Conservation (phyloP, 495 filamentous ascomycete genomes). For the Penicillium roqueforti region DNA sequence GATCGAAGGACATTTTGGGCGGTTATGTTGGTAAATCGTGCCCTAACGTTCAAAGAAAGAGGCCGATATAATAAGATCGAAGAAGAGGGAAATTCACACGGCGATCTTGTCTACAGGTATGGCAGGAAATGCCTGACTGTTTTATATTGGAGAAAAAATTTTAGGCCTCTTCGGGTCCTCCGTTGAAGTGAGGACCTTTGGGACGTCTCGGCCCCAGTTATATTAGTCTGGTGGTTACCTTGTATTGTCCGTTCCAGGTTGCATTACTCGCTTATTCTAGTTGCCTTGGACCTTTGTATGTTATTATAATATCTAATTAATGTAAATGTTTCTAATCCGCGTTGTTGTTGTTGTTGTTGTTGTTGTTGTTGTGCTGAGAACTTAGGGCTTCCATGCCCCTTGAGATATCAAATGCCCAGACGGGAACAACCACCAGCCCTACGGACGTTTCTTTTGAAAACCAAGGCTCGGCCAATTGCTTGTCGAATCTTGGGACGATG, state of each 20-base stretch:
- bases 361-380: not conserved
- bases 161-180: slow-evolving; percentile 13
- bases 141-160: slow-evolving; percentile 18
- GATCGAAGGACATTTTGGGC: slow-evolving; percentile 32
- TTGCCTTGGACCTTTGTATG: too few species aligned
- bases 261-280: not conserved
- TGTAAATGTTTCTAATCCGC: not conserved
- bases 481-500: slow-evolving; percentile 5
- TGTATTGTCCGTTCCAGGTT: not conserved
- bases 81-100: not conserved
- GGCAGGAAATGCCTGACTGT: slow-evolving; percentile 6
- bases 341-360: too few species aligned
- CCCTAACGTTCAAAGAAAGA: not conserved
- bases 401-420: not conserved
- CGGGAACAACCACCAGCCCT: not conserved
- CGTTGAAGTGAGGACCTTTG: slow-evolving; percentile 24
- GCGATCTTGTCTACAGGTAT: not conserved
- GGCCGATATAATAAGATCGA: not conserved
- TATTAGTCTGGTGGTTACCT: slow-evolving; percentile 2
- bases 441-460: not conserved
- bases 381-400: not conserved
- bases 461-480: not conserved
- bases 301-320: not conserved
- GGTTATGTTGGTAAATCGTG: not conserved
- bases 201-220: slow-evolving; percentile 15